Evolutionary conservation across 805 yeast species (phyloP).

Genomic region (Lachancea lanzarotensis): DNA sequence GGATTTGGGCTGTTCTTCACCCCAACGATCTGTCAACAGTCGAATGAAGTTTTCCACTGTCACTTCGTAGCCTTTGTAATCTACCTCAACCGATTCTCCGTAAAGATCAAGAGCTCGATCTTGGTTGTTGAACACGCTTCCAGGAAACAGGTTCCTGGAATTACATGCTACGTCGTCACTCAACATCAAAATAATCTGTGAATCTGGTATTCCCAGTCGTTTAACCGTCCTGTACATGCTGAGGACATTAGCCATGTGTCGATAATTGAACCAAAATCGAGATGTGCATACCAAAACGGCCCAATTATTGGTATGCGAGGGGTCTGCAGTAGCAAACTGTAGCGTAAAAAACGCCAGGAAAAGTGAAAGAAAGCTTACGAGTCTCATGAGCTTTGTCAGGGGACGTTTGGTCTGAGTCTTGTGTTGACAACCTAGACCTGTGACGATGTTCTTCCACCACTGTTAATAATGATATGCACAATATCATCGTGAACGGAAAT

Average conservation of each 20-base stretch:
- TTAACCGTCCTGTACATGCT: conserved; percentile 94
- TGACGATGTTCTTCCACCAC: no score
- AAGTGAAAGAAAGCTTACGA: background rate
- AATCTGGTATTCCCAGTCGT: conserved; percentile 94
- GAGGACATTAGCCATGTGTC: conserved; percentile 95
- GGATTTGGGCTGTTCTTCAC: conserved; percentile 85
- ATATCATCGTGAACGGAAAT: no score
- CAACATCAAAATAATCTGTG: conserved; percentile 91
- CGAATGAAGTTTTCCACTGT: conserved; percentile 96
- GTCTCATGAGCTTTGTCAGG: background rate
- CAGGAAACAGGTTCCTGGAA: conserved; percentile 92
- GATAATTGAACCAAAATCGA: conserved; percentile 95
- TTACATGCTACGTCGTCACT: conserved; percentile 97
- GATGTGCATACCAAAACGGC: conserved; percentile 93
- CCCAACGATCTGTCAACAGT: conserved; percentile 91
- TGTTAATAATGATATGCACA: no score
- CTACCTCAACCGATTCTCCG: conserved; percentile 93
- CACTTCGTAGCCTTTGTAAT: conserved; percentile 95
- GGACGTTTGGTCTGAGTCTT: background rate
- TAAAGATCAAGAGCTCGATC: conserved; percentile 88
- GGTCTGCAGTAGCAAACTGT: conserved; percentile 4
- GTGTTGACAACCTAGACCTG: no score
- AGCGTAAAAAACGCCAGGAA: background rate
- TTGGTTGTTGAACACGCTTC: conserved; percentile 88
- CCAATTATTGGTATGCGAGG: conserved; percentile 58